Percentiles rank a stretch among this genome's conserved stretches.
Conservation (phyloP, 306 rosid genomes). For the Vigna nakashimae region DNA sequence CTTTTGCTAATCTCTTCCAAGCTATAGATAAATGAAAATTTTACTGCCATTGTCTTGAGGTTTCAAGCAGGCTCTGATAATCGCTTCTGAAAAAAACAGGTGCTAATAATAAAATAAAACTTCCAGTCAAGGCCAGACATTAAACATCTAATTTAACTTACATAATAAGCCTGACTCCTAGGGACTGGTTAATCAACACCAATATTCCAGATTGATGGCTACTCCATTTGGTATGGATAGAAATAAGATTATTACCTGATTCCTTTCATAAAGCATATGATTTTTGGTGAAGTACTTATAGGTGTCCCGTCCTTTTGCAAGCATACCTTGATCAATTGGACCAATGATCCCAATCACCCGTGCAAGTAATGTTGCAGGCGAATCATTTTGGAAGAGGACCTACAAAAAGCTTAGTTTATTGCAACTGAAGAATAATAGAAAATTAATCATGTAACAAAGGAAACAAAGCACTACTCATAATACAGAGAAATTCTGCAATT, state of each 20-base stretch:
- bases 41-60: background rate
- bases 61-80: background rate
- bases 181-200: conserved; percentile 10
- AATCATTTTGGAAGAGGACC: conserved; percentile 92
- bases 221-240: background rate
- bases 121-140: background rate
- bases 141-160: conserved; percentile 14
- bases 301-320: conserved; percentile 85
- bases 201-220: conserved; percentile 28
- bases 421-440: conserved; percentile 26
- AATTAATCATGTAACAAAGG: background rate
- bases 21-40: conserved; percentile 21
- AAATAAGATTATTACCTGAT: conserved; percentile 67
- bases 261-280: conserved; percentile 91
- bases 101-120: background rate
- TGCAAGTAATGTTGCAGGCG: conserved; percentile 86
- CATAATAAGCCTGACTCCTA: background rate
- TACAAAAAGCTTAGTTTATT: conserved; percentile 44
- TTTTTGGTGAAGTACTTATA: conserved; percentile 86
- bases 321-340: conserved; percentile 83
- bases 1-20: background rate
- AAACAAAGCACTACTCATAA: background rate
- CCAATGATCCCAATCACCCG: conserved; percentile 82
- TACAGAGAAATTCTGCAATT: conserved; percentile 12
- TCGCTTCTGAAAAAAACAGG: background rate